Percentiles rank a stretch among this genome's conserved stretches.
Evolutionary conservation across 2,329 filamentous ascomycete genomes (phyloP).

Genomic region (Neoscytalidium dimidiatum): DNA sequence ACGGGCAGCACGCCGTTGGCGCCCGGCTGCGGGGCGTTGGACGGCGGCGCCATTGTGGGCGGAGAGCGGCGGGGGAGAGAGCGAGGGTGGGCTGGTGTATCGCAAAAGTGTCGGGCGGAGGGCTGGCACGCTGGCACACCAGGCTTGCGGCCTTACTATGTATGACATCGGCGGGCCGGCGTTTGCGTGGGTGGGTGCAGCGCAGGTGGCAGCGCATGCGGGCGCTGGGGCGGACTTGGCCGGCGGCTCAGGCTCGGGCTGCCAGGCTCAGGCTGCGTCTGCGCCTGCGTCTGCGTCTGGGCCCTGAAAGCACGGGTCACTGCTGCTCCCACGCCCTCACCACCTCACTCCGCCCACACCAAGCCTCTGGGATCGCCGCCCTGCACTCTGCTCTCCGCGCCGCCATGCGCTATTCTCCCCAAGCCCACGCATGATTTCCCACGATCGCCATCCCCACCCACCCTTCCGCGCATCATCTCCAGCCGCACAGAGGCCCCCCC

Average conservation of each 20-base stretch:
- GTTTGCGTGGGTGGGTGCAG: neutral
- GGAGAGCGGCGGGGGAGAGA: neutral
- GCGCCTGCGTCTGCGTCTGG: slow-evolving; percentile 10
- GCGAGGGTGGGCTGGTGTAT: slow-evolving; percentile 5
- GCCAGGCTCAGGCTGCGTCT: slow-evolving; percentile 3
- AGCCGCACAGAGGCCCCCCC: neutral
- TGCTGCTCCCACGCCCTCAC: slow-evolving; percentile 10
- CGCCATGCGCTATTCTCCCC: slow-evolving; percentile 17
- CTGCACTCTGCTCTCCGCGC: slow-evolving; percentile 4
- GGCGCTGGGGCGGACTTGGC: neutral
- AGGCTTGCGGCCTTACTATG: neutral
- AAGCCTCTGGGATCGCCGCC: slow-evolving; percentile 14
- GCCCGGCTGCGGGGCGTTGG: slow-evolving; percentile 22
- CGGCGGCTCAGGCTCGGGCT: neutral
- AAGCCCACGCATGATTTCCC: slow-evolving; percentile 18
- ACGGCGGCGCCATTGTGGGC: slow-evolving; percentile 21
- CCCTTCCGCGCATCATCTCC: slow-evolving; percentile 8
- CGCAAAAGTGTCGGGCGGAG: neutral
- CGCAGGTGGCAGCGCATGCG: neutral
- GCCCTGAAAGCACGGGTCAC: slow-evolving; percentile 12
- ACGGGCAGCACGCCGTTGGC: slow-evolving; percentile 43
- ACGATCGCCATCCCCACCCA: slow-evolving; percentile 14
- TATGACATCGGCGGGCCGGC: slow-evolving; percentile 6
- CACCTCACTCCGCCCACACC: slow-evolving; percentile 11
- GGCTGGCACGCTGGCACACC: neutral